phyloP scores from a whole-genome alignment of 2,329 filamentous ascomycete genomes.

The Botrytis byssoidea region DNA sequence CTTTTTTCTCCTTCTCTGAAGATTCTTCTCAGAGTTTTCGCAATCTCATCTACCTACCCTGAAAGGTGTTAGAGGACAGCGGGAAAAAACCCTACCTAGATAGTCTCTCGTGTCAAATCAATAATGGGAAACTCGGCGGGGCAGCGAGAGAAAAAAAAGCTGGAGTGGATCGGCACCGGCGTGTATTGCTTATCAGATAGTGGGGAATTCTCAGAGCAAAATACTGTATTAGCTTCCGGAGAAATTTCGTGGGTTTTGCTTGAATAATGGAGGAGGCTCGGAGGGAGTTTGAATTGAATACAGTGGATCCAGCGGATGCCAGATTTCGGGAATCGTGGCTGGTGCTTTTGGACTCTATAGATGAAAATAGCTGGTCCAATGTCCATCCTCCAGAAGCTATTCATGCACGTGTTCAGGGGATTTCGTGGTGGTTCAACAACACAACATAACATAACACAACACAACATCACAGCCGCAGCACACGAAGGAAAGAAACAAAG shows the following conservation, averaged over 20 bases:
- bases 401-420: constrained; percentile 17
- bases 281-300: background rate
- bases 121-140: background rate
- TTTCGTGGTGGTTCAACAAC: constrained; percentile 1
- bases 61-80: background rate
- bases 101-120: background rate
- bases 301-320: background rate
- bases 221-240: constrained; percentile 10
- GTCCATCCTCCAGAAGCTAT: background rate
- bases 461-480: constrained; percentile 2
- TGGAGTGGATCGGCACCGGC: constrained; percentile 17
- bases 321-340: constrained; percentile 9
- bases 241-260: constrained; percentile 17
- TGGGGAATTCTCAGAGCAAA: constrained; percentile 3
- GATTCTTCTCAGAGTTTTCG: background rate
- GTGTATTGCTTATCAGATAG: constrained; percentile 20
- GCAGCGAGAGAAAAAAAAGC: constrained; percentile 1
- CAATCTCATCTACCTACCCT: background rate
- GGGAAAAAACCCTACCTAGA: background rate
- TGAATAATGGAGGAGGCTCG: background rate
- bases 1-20: background rate
- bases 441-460: background rate
- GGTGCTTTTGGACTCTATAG: background rate
- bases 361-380: background rate
- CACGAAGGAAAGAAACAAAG: background rate